These are phyloP conservation scores for Spergularia marina DNA, from an alignment of 148 eudicot genomes.

Conservation along the genomic window DNA sequence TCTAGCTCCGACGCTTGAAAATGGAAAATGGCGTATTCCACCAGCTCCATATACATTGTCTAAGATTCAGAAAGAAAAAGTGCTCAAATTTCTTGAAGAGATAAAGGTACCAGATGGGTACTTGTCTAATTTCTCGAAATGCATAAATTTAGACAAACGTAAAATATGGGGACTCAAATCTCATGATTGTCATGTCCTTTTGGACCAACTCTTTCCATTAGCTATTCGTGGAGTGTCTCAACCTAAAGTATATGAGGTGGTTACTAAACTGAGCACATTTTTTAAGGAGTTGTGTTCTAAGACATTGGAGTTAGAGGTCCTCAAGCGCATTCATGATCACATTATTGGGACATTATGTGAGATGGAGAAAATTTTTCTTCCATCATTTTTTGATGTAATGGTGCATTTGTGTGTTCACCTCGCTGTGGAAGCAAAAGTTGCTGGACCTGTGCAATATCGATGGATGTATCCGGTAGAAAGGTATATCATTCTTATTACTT, in stretches of 20 bases:
- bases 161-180: constrained; percentile 13
- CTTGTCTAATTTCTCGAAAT: constrained; percentile 11
- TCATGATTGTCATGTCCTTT: constrained; percentile 11
- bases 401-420: constrained; percentile 8
- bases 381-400: constrained; percentile 17
- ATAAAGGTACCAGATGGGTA: constrained; percentile 17
- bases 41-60: constrained; percentile 13
- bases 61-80: not conserved
- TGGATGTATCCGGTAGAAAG: constrained; percentile 18
- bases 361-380: constrained; percentile 13
- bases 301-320: not conserved
- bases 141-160: constrained; percentile 12
- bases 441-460: constrained; percentile 6
- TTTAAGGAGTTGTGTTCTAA: constrained; percentile 8
- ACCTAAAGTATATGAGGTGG: constrained; percentile 3
- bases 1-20: not conserved
- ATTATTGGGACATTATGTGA: constrained; percentile 6
- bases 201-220: constrained; percentile 6
- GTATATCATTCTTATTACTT: not conserved
- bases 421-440: not conserved
- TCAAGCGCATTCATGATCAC: not conserved
- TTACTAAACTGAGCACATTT: not conserved
- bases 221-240: constrained; percentile 13
- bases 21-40: constrained; percentile 17
- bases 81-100: not conserved